Evolutionary conservation across 169 alveolate species (phyloP), one percentile per base, ranked within the genome.

Genomic region (Babesia microti): DNA sequence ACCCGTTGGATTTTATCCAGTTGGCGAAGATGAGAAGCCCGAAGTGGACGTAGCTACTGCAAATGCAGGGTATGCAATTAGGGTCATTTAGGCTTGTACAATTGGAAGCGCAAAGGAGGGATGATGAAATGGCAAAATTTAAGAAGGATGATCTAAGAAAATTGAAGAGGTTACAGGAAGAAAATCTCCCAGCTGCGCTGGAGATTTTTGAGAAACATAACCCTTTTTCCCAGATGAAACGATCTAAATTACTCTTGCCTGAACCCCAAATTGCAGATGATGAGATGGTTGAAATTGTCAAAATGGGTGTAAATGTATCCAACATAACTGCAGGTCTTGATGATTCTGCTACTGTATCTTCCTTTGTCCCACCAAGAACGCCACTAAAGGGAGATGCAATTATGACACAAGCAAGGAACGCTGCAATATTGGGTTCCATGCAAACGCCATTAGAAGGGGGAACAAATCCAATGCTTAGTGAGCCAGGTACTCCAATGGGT

Each of bases 1-100:
- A n/a, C 93, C 94, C 27, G 87, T 84, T 34, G 97, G 98, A 7
- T 87, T 88, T 43, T 91, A 83, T 74, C 87, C 76, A 32, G 84
- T 78, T 28, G 88, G 54, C 11, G 76, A 84, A 23, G 89, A 85
- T 37, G 89, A 88, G 67, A 53, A 75, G 37, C 68, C 89, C 42
- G 72, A 84, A 54, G 84, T 88, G 18, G 79, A 88, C 74, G 33
- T 70, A 48, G 63, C 83, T 30, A 78, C 69, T 46, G 81, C 22
- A 79, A 53, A 58, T 27, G 33, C 57, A 7, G 66, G 53, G 18
- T 47, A 68, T 19, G 57, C n/a, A 42, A 5, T 41, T 24, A 7
- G 37, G 2, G 17, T 27, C 17, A 12, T 6, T 50, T 33, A 68
- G 81, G 63, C 41, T 81, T 22, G 71, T 81, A 55, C 83, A 84